phyloP scores from a whole-genome alignment of 306 rosid genomes.

The Cucurbita pepo region DNA sequence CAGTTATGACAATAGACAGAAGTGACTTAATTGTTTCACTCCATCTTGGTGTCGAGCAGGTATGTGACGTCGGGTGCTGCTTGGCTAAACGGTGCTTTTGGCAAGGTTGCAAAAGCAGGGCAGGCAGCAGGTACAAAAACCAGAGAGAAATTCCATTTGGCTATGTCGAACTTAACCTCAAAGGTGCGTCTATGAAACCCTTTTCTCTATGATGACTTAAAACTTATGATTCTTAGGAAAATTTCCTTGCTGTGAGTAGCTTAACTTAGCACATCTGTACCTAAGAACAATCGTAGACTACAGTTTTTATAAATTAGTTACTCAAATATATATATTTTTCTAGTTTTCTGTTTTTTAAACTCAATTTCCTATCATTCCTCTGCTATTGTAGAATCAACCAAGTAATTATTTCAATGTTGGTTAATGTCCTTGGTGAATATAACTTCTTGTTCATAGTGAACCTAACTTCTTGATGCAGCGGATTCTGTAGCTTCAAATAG shows the following conservation, averaged over 20 bases:
- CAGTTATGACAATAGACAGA: constrained; percentile 1
- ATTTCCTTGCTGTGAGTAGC: neutral
- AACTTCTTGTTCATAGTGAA: too few species aligned
- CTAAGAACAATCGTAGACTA: neutral
- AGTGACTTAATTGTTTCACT: neutral
- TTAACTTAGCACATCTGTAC: too few species aligned
- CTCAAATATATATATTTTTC: neutral
- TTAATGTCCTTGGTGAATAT: too few species aligned
- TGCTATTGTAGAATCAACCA: too few species aligned
- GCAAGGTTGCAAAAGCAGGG: constrained; percentile 75
- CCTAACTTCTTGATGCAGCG: too few species aligned
- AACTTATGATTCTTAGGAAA: neutral
- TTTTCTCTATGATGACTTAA: neutral
- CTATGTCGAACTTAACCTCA: constrained; percentile 63
- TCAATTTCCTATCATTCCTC: too few species aligned
- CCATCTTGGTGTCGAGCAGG: constrained; percentile 24
- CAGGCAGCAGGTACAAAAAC: constrained; percentile 77
- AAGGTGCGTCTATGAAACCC: constrained; percentile 40
- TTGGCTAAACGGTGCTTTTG: constrained; percentile 89
- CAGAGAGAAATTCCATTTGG: constrained; percentile 68
- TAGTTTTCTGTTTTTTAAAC: neutral
- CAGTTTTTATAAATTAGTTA: neutral
- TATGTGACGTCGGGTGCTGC: constrained; percentile 71
- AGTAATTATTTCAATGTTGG: too few species aligned
- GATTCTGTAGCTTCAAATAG: neutral